Evolutionary conservation across 305 asterid species (phyloP).

Genomic region (Fraxinus velutina): DNA sequence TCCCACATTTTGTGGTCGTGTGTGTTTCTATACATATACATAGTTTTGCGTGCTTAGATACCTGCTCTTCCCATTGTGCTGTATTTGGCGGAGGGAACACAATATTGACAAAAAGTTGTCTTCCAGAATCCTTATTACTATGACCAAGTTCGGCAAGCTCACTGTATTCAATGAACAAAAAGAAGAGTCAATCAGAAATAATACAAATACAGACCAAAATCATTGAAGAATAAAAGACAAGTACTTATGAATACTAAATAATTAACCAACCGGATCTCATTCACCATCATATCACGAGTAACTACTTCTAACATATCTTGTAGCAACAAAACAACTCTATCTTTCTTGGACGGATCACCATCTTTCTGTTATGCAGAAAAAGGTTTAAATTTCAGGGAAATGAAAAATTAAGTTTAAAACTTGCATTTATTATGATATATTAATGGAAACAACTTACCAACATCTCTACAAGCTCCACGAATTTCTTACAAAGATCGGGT

Average conservation of each 20-base stretch:
- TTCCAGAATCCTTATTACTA: constrained; percentile 79
- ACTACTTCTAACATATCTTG: constrained; percentile 97
- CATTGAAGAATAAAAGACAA: neutral
- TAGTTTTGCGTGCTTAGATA: constrained; percentile 18
- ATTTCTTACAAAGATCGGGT: constrained; percentile 77
- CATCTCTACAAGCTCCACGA: constrained; percentile 83
- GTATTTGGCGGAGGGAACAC: constrained; percentile 42
- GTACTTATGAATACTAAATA: constrained; percentile 15
- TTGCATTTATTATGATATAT: neutral
- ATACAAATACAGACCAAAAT: neutral
- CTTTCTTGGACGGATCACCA: constrained; percentile 71
- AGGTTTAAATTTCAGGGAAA: constrained; percentile 16
- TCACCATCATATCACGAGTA: constrained; percentile 93
- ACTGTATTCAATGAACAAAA: constrained; percentile 39
- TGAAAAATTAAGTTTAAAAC: constrained; percentile 18
- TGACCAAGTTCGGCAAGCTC: constrained; percentile 84
- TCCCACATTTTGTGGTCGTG: neutral
- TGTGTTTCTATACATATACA: neutral
- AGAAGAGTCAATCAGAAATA: constrained; percentile 12
- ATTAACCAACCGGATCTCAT: constrained; percentile 75
- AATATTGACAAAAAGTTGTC: constrained; percentile 75
- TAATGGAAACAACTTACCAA: constrained; percentile 55
- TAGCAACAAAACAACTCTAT: constrained; percentile 73
- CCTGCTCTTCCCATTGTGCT: constrained; percentile 99
- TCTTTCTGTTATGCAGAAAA: constrained; percentile 60